Conservation (phyloP, 176 grass and related monocot species). For the Cymbopogon citratus region DNA sequence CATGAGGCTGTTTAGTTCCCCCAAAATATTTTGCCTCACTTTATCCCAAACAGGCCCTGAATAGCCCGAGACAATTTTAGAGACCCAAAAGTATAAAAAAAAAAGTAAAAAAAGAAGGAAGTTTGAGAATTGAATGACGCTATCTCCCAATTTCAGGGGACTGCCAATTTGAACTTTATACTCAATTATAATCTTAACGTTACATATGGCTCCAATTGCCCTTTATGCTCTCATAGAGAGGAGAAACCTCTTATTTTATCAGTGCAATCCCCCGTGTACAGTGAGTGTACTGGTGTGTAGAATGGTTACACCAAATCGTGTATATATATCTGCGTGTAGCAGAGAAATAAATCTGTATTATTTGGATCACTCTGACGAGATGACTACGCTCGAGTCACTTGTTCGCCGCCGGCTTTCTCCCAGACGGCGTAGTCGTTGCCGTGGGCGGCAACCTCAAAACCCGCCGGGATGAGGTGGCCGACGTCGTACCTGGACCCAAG, state of each 20-base stretch:
- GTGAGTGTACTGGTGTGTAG: background rate
- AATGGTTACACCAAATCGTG: background rate
- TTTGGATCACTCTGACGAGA: background rate
- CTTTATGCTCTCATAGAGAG: background rate
- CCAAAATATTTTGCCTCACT: accelerated
- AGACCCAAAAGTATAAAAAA: too few species aligned
- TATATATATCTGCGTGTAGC: background rate
- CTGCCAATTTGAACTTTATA: too few species aligned
- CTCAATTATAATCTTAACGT: background rate
- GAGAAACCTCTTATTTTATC: background rate
- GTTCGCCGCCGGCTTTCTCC: background rate
- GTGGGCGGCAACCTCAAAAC: background rate
- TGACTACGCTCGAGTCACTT: background rate
- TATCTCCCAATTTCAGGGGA: too few species aligned
- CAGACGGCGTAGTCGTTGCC: background rate
- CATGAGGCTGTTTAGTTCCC: too few species aligned
- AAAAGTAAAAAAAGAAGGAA: too few species aligned
- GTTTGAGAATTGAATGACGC: too few species aligned
- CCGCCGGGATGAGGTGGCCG: background rate
- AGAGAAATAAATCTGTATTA: background rate
- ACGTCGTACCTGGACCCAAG: background rate
- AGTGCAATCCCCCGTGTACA: background rate
- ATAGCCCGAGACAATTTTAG: too few species aligned
- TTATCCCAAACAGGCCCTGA: too few species aligned
- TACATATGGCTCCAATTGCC: background rate